Evolutionary conservation across 106 monocot species (phyloP).

Genomic region (Apostasia shenzhenica): DNA sequence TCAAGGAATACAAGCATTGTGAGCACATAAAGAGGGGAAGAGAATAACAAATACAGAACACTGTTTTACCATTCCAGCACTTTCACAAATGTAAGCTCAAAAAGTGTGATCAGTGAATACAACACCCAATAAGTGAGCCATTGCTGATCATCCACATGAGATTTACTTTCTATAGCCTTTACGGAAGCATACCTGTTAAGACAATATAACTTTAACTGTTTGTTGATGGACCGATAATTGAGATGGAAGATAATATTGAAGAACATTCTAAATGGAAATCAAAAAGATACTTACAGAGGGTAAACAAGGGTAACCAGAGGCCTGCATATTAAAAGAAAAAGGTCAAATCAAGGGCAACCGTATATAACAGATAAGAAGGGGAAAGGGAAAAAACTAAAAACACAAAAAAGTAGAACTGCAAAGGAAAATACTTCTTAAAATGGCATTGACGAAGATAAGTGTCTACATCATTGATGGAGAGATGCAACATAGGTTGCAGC

Average conservation of each 20-base stretch:
- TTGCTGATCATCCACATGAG: conserved; percentile 82
- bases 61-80: conserved; percentile 59
- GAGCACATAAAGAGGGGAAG: background rate
- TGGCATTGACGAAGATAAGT: too few species aligned
- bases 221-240: background rate
- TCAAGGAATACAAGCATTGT: too few species aligned
- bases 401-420: background rate
- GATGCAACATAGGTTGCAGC: too few species aligned
- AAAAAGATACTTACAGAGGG: conserved; percentile 70
- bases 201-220: conserved; percentile 2
- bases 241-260: background rate
- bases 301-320: conserved; percentile 83
- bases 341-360: background rate
- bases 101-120: conserved; percentile 57
- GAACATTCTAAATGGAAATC: background rate
- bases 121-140: conserved; percentile 98
- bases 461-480: background rate
- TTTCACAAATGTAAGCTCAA: conserved; percentile 70
- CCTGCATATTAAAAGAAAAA: conserved; percentile 38
- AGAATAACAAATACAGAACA: background rate
- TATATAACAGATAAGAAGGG: background rate
- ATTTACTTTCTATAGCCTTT: conserved; percentile 90
- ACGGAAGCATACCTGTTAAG: conserved; percentile 87
- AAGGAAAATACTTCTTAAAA: background rate
- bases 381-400: background rate